Evolutionary conservation across 1,284 basidiomycete species (phyloP), one percentile per base, ranked within the genome.

Genomic region (Leccinum colubrinum): DNA sequence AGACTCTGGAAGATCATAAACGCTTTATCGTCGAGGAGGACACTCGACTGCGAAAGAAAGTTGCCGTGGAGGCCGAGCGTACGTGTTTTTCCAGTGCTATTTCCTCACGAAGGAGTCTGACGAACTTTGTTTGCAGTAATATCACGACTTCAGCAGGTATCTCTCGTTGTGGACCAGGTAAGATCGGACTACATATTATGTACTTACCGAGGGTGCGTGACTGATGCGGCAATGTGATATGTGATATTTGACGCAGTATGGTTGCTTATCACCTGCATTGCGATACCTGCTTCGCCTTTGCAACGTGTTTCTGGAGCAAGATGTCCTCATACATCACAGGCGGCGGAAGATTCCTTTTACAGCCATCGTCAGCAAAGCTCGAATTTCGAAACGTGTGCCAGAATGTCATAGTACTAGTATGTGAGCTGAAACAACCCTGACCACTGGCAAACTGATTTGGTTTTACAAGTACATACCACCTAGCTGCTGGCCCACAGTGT

Each of bases 11-110:
- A 64, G 92, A 94, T 63, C 84, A 90, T 30, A 89, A 91, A 72
- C 86, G 86, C 62, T 93, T 87, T 77, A 80, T 94, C 17, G 80
- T 81, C 35, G 78, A 81, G n/a, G 93, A 98, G 72, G 86, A 92
- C 61, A 75, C 80, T 15, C 83, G 90, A 35, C 74, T 94, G 25
- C 80, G 82, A 25, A 86, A 86, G 68, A 87, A 85, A 62, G 83
- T 93, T 6, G 79, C 85, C 12, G 84, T 87, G 35, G 92, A 94
- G 74, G 89, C 89, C 9, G 85, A 90, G 68, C 75, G 91, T 92
- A 76, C 67, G 87, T 80, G 7, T 41, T 61, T 63, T 9, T 35
- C 56, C 30, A 15, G 15, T 22, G 41, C 58, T 50, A 17, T 22
- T 15, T 33, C 30, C 54, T 15, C 12, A 4, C 51, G 55, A 56